Base-by-base conservation (phyloP, 345 rosid species). In the Turnera subulata region DNA sequence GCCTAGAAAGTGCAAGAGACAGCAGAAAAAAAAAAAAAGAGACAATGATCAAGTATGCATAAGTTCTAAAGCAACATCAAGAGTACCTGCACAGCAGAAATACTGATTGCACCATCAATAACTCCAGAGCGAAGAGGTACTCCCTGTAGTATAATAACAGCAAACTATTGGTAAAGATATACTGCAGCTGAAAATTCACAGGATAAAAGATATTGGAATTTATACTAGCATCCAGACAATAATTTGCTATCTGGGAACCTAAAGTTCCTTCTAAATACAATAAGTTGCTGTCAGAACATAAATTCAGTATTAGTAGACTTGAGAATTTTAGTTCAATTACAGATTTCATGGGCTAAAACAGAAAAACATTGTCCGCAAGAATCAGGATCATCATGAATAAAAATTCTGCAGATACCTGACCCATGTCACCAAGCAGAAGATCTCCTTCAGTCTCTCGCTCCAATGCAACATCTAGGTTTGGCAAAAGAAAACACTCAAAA, bases 41-140 rank as follows among this genome's bases (percentile, higher is more conserved):
- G 39, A 6, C 6, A 51, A 29, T 6, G 15, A 33, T 10, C 1
- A 17, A 38, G 6, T 11, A 14, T 20, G 29, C 43, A 33, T 11
- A 37, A 18, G 46, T 11, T 22, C 46, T 16, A 40, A 25, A 7
- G 11, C 1, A 21, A 25, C 45, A 33, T 15, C 55, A 61, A 51
- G n/a, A n/a, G n/a, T n/a, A 89, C 99, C 92, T 89, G 96, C 66
- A 87, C 83, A 65, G 97, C 96, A 0, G 99, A 93, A 47, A 89
- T 87, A 71, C 99, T 93, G 58, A 93, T 93, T 58, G 92, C 97
- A 56, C 99, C 97, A 53, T 93, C 96, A 21, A 93, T 65, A 59
- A 81, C 85, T 73, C 96, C 99, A 64, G 95, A 50, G 32, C 96
- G 86, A 61, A 93, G 58, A 54, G 82, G 91, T 73, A 93, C 78